Evolutionary conservation across 129 eudicot genomes (phyloP).

Genomic region (Flaveria linearis): DNA sequence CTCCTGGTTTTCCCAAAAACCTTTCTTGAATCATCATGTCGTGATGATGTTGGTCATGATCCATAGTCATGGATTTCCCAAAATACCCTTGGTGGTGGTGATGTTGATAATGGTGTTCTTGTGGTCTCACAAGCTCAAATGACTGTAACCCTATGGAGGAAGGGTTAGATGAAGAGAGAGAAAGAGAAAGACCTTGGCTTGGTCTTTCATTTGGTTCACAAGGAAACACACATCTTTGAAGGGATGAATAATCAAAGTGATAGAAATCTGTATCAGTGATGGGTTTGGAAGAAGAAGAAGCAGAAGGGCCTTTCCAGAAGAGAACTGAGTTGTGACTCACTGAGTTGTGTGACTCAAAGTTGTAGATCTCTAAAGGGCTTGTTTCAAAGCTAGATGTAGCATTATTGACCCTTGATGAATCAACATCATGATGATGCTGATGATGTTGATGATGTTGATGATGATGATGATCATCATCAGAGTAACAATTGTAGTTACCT

Average conservation of each 20-base stretch:
- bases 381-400: conserved; percentile 42
- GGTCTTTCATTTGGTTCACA: conserved; percentile 81
- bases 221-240: conserved; percentile 66
- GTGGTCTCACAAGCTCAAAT: conserved; percentile 62
- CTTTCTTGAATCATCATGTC: conserved; percentile 43
- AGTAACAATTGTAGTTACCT: conserved; percentile 36
- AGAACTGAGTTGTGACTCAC: conserved; percentile 44
- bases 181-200: conserved; percentile 81
- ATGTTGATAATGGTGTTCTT: conserved; percentile 27
- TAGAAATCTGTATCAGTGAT: conserved; percentile 47
- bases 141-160: conserved; percentile 67
- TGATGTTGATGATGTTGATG: conserved; percentile 31
- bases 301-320: conserved; percentile 46
- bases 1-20: conserved; percentile 32
- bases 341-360: conserved; percentile 50
- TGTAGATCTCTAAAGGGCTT: conserved; percentile 60
- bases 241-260: conserved; percentile 53
- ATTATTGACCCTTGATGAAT: conserved; percentile 29
- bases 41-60: conserved; percentile 46
- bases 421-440: neutral
- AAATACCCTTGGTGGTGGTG: conserved; percentile 46
- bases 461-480: conserved; percentile 27
- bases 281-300: conserved; percentile 38
- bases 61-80: conserved; percentile 41
- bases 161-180: conserved; percentile 72